Base-by-base conservation (phyloP, 768 basidiomycete genomes). In the Pleurotus djamor region DNA sequence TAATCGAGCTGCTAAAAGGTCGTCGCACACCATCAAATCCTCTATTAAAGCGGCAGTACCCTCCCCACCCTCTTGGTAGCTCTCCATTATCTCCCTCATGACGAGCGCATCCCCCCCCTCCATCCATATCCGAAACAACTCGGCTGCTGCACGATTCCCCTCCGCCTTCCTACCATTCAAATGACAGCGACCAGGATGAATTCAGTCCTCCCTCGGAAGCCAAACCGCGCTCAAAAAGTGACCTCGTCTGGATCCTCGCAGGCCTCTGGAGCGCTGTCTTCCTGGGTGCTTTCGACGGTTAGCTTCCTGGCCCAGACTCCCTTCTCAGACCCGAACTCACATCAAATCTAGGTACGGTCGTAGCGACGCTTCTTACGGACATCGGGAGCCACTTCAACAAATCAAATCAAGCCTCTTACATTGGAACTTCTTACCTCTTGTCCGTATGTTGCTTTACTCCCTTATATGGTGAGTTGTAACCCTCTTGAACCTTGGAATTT, bases 391-490 rank as follows among this genome's bases (percentile, higher is more conserved):
- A 90, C 68, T 95, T 93, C 74, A 79, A 86, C 67, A 88, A 88
- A 69, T 88, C 87, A 37, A 85, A 88, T 67, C 85, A 90, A 63
- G 83, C 92, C 12, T 91, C 91, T 1, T 95, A 96, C 72, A 87
- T 97, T 60, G 95, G 92, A 35, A 94, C 93, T 10, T 83, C 92
- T 10, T 95, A 95, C 75, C 76, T 96, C 63, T 78, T 95, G 48
- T 92, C 91, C 56, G 85, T 94, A 43, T 94, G 93, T 67, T 94
- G 91, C 74, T 94, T 95, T 71, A 94, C 94, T 17, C 94, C 93
- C 60, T 73, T 94, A 63, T 93, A 93, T 78, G 92, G 92, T 87
- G 61, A 65, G 81, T 71, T 12, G 32, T 10, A 21, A 57, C 58
- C 50, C 58, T 51, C 43, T 44, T 45, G 44, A 49, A 43, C 41